A percentile compares a stretch with the other conserved stretches of the same genome.
These are phyloP conservation scores for Endogone sp. DNA, from an alignment of 192 early-diverging fungal species.

Conservation along the genomic window DNA sequence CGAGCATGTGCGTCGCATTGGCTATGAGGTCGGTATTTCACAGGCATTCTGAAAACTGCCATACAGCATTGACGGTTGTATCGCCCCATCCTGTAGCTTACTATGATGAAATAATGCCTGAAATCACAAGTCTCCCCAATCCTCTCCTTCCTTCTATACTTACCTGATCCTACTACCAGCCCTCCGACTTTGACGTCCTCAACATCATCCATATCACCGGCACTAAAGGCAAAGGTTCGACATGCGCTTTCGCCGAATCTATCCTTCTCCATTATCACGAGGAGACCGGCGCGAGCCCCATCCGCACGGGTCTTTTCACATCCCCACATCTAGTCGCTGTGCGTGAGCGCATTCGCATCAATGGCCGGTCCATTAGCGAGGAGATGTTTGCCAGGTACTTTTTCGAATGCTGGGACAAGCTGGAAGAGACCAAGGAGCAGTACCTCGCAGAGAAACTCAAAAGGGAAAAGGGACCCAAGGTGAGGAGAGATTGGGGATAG, in stretches of 20 bases:
- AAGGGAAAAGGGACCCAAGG: too few species aligned
- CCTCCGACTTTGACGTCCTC: constrained; percentile 67
- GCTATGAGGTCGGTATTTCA: constrained; percentile 58
- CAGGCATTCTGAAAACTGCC: too few species aligned
- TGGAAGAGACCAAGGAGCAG: constrained; percentile 52
- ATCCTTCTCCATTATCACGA: constrained; percentile 53
- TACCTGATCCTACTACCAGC: constrained; percentile 16
- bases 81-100: not conserved
- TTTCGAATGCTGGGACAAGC: constrained; percentile 76
- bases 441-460: constrained; percentile 28
- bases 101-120: not conserved
- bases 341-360: constrained; percentile 91
- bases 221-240: constrained; percentile 87
- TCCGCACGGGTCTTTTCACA: constrained; percentile 77
- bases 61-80: not conserved
- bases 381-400: constrained; percentile 83
- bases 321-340: constrained; percentile 92
- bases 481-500: constrained; percentile 23
- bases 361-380: constrained; percentile 75
- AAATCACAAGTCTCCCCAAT: not conserved
- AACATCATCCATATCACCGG: constrained; percentile 80
- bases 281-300: not conserved
- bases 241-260: constrained; percentile 77
- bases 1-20: constrained; percentile 60
- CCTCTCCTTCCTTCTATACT: constrained; percentile 21